Base-by-base conservation (phyloP, 306 rosid species). In the Purshia tridentata region DNA sequence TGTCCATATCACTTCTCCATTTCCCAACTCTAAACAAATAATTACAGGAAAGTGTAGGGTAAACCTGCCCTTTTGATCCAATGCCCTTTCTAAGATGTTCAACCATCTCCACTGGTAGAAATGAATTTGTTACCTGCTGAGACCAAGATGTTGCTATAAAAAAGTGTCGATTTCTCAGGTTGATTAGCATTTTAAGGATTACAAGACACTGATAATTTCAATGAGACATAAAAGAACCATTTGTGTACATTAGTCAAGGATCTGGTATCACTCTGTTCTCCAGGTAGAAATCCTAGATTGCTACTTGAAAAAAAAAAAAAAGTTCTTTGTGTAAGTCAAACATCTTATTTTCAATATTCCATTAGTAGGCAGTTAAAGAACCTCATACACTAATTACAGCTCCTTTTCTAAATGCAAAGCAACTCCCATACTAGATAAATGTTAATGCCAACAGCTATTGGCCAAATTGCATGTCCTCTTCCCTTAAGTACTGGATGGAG, bases 41-140 rank as follows among this genome's bases (percentile, higher is more conserved):
- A 42, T 3, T n/a, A 20, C 9, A 35, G 12, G 63, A 62, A 52
- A 18, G 35, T 68, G 6, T 4, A 62, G 55, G 64, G 67, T 22
- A 45, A 65, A 93, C 98, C 98, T 93, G 92, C 81, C 92, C 94
- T 49, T 73, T 76, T 40, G 85, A 86, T 72, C 97, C 96, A 77
- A 84, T 69, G 72, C 96, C 88, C 76, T 78, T 85, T 83, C 77
- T 76, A 81, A 93, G 97, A 86, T 91, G 98, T 75, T 89, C 94
- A 78, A 91, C 85, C 96, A 93, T 89, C 75, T 89, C 92, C 76
- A 74, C 74, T 46, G 96, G 92, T 58, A 70, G 72, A 62, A 89
- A 84, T 64, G 85, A 65, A 75, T 71, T 57, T 18, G 89, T 82
- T 41, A 70, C 90, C 98, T 91, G 89, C 74, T 74, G 62, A 80